Evolutionary conservation across 306 rosid species (phyloP), one percentile per base, ranked within the genome.

Genomic region (Glycine tomentella): DNA sequence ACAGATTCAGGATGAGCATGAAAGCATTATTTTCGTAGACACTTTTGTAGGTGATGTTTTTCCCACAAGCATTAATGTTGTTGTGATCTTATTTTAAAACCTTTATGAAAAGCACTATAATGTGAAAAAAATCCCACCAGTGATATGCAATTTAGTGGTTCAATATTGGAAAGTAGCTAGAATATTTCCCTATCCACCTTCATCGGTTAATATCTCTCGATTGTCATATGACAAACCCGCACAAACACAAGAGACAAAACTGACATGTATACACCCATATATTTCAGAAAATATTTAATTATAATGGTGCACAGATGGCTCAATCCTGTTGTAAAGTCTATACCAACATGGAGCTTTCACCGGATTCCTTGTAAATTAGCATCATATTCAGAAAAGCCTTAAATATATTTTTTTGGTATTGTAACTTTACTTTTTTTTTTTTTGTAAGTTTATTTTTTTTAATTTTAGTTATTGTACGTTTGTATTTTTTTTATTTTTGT

Each of bases 141-240:
- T 74, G 52, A 31, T 40, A 75, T 66, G 36, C 52, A 62, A 46
- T 31, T 59, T 63, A 72, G 42, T 68, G 84, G 38, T 12, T 50
- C 52, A 69, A 74, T 61, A 71, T 16, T 55, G 25, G 62, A 5
- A 31, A 25, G 74, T 59, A 31, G 45, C 17, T n/a, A 63, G 44
- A 85, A 85, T 83, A 67, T 78, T 81, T 74, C 53, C 56, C 46
- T 3, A 9, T 76, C 91, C 92, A 90, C 90, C 51, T 80, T 87
- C 88, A 79, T 87, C 67, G 83, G 87, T 52, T 74, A 81, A 67
- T 46, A 68, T 74, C 38, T 86, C 56, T 80, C 15, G 36, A 64
- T 75, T 66, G 65, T 20, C 12, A 63, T 55, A 56, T 13, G 56
- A 25, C 61, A 64, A 59, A 34, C 10, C 56, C 79, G 31, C 81